Evolutionary conservation across 2,329 filamentous ascomycete species (phyloP).

Genomic region (Dactylellina leptospora): DNA sequence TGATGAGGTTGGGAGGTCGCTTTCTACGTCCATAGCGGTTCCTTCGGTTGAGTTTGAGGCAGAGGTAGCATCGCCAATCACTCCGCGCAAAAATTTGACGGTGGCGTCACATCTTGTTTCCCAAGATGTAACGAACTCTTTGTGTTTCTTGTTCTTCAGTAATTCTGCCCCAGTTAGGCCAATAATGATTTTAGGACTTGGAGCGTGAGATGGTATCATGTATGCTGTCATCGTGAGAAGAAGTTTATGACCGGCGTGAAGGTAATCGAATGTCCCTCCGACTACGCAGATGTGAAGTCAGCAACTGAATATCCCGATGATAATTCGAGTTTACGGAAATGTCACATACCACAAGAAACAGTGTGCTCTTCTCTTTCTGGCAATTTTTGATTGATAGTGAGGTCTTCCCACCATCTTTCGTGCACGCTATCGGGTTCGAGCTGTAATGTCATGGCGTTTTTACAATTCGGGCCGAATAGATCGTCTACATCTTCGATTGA

Average conservation of each 20-base stretch:
- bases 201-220: constrained; percentile 60
- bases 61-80: constrained; percentile 69
- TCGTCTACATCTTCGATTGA: constrained; percentile 47
- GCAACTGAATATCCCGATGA: constrained; percentile 20
- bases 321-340: neutral
- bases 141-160: constrained; percentile 87
- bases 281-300: constrained; percentile 60
- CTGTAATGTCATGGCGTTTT: constrained; percentile 57
- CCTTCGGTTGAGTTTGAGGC: constrained; percentile 61
- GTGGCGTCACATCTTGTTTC: constrained; percentile 74
- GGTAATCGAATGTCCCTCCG: constrained; percentile 94
- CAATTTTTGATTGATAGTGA: constrained; percentile 54
- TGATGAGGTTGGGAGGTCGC: constrained; percentile 52
- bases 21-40: constrained; percentile 62
- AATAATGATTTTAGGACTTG: constrained; percentile 72
- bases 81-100: constrained; percentile 73
- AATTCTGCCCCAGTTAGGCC: constrained; percentile 90
- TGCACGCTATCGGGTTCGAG: constrained; percentile 50
- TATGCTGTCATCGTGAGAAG: constrained; percentile 87
- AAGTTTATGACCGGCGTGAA: constrained; percentile 96
- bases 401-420: constrained; percentile 52
- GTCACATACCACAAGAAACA: constrained; percentile 36
- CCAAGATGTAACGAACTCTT: constrained; percentile 83
- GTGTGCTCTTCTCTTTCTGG: constrained; percentile 55
- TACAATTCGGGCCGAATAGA: constrained; percentile 44